phyloP scores from a whole-genome alignment of 495 filamentous ascomycete species.

The Podospora australis region DNA sequence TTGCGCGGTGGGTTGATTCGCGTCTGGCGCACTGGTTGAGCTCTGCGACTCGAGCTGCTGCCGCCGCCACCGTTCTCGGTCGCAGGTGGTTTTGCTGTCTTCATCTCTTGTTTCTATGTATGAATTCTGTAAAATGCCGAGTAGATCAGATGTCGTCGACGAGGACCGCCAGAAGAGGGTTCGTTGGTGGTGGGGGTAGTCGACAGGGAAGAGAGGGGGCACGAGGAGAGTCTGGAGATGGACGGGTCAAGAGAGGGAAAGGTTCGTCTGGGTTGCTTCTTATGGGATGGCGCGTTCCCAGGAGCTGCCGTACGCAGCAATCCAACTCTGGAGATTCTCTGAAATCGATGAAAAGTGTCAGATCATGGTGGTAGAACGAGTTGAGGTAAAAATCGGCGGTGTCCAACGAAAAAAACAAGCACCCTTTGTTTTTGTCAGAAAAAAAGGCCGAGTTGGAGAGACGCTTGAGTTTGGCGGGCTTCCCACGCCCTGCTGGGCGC shows the following conservation, averaged over 20 bases:
- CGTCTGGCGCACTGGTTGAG: constrained; percentile 54
- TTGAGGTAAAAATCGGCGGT: background rate
- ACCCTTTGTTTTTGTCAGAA: background rate
- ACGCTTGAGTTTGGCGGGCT: background rate
- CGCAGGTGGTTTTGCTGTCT: constrained; percentile 42
- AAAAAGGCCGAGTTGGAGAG: background rate
- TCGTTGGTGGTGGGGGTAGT: background rate
- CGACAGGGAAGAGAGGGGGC: constrained; percentile 3
- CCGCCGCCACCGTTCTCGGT: constrained; percentile 27
- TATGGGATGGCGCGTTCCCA: background rate
- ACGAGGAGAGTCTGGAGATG: constrained; percentile 3
- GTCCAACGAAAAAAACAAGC: background rate
- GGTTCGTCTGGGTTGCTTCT: background rate
- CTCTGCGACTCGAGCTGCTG: constrained; percentile 44
- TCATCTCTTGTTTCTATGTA: constrained; percentile 31
- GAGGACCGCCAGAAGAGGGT: no score
- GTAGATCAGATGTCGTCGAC: no score
- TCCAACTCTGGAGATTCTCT: background rate
- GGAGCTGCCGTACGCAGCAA: background rate
- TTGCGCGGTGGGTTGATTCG: constrained; percentile 49
- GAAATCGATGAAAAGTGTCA: background rate
- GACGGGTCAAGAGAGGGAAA: background rate
- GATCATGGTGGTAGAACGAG: constrained; percentile 9
- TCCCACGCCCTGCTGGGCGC: background rate
- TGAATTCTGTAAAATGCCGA: no score